Percentiles rank a stretch among this genome's conserved stretches.
Evolutionary conservation across 371 early-diverging fungal genomes (phyloP).

Genomic region (Catenaria anguillulae): DNA sequence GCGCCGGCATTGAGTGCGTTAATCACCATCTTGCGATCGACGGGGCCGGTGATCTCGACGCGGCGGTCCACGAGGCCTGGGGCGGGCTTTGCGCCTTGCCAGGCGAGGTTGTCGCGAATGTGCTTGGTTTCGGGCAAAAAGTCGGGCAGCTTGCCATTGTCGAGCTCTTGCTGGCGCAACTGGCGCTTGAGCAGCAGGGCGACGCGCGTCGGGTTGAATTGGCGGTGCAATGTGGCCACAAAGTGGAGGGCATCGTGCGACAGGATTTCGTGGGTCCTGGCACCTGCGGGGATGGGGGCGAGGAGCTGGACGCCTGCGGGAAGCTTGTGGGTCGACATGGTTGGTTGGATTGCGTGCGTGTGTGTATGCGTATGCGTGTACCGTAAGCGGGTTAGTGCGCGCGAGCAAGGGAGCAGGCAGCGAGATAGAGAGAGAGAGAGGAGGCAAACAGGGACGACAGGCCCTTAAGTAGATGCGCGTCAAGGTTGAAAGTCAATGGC

Average conservation of each 20-base stretch:
- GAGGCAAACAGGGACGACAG: too few relatives aligned
- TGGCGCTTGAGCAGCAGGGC: conserved; percentile 53
- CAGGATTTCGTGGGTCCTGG: conserved; percentile 38
- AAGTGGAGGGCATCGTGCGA: conserved; percentile 63
- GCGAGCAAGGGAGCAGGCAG: too few relatives aligned
- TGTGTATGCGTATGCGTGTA: too few relatives aligned
- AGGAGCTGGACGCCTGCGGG: conserved; percentile 22
- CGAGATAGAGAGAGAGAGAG: too few relatives aligned
- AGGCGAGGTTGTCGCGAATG: conserved; percentile 72
- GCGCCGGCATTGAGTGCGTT: conserved; percentile 90
- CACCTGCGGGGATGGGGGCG: conserved; percentile 23
- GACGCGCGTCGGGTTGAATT: conserved; percentile 75
- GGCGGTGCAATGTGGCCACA: conserved; percentile 65
- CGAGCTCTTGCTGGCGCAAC: conserved; percentile 57
- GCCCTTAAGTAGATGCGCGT: too few relatives aligned
- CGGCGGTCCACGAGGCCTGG: conserved; percentile 83
- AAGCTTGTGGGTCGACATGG: conserved; percentile 10
- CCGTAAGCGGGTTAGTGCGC: too few relatives aligned
- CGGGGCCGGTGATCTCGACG: conserved; percentile 94
- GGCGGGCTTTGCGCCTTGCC: conserved; percentile 77
- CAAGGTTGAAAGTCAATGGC: too few relatives aligned
- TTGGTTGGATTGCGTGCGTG: not conserved
- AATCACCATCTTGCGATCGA: conserved; percentile 96
- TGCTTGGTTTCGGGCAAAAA: conserved; percentile 80
- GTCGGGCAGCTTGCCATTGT: conserved; percentile 64